Percentiles rank a stretch among this genome's conserved stretches.
phyloP scores from a whole-genome alignment of 441 rosid species.

The Bruguiera hainesii region DNA sequence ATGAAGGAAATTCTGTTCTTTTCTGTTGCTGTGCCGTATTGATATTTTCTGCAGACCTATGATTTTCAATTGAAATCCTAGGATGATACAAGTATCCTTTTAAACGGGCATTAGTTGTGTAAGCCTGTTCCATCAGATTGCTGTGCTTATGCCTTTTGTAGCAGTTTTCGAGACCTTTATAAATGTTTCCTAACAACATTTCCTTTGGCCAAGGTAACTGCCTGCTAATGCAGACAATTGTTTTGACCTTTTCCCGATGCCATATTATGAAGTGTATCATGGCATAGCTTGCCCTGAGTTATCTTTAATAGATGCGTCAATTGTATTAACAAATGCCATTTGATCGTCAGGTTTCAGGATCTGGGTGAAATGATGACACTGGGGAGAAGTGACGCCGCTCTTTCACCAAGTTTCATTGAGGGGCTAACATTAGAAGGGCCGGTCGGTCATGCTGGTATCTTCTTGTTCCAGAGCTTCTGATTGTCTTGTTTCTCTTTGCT shows the following conservation, averaged over 20 bases:
- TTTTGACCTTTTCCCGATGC: neutral
- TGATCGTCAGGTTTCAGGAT: slow-evolving; percentile 69
- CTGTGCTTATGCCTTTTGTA: no score
- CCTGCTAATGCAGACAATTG: no score
- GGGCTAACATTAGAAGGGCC: slow-evolving; percentile 91
- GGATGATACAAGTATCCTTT: no score
- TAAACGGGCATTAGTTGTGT: no score
- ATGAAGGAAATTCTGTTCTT: neutral
- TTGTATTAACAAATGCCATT: neutral
- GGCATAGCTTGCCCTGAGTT: neutral
- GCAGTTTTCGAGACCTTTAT: no score
- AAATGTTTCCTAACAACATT: no score
- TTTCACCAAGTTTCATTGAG: slow-evolving; percentile 84
- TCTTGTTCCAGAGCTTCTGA: neutral
- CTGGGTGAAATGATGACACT: slow-evolving; percentile 97
- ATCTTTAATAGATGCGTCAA: neutral
- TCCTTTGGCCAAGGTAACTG: no score
- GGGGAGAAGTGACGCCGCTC: slow-evolving; percentile 80
- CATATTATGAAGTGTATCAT: neutral
- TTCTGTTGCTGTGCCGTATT: neutral
- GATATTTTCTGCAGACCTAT: neutral
- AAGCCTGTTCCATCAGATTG: no score
- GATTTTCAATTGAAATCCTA: no score
- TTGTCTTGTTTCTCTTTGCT: neutral
- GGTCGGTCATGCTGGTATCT: slow-evolving; percentile 76